phyloP scores from a whole-genome alignment of 495 filamentous ascomycete genomes.

The Penicillium roqueforti region DNA sequence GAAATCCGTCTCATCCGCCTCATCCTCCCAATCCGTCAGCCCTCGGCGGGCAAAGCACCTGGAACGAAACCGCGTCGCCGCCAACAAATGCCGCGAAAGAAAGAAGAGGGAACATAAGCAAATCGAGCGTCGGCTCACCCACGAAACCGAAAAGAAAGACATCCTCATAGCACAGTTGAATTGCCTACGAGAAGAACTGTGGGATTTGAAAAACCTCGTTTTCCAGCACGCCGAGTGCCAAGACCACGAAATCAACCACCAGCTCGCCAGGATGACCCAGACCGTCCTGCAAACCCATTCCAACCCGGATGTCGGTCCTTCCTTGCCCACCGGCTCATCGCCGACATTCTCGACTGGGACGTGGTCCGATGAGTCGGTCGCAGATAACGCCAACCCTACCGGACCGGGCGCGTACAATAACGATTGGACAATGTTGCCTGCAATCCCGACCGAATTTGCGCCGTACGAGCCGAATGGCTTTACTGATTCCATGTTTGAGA shows the following conservation, averaged over 20 bases:
- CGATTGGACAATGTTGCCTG: conserved; percentile 1
- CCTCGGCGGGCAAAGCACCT: conserved; percentile 21
- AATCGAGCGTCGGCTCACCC: conserved; percentile 14
- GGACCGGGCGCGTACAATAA: background rate
- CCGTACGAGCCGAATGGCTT: conserved; percentile 1
- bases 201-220: conserved; percentile 23
- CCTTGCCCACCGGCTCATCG: background rate
- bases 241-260: conserved; percentile 18
- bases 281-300: background rate
- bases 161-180: conserved; percentile 15
- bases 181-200: conserved; percentile 19
- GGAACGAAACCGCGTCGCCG: conserved; percentile 26
- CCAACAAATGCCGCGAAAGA: conserved; percentile 26
- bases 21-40: conserved; percentile 5
- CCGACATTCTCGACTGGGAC: conserved; percentile 12
- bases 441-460: background rate
- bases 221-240: conserved; percentile 24
- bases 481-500: conserved; percentile 16
- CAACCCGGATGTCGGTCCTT: background rate
- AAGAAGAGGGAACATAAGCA: conserved; percentile 21
- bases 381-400: background rate
- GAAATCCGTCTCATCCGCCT: background rate
- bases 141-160: conserved; percentile 21
- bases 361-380: conserved; percentile 16
- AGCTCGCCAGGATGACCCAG: conserved; percentile 19